A percentile compares a stretch with the other conserved stretches of the same genome.
phyloP scores from a whole-genome alignment of 768 basidiomycete species.

The Termitomyces sp. region DNA sequence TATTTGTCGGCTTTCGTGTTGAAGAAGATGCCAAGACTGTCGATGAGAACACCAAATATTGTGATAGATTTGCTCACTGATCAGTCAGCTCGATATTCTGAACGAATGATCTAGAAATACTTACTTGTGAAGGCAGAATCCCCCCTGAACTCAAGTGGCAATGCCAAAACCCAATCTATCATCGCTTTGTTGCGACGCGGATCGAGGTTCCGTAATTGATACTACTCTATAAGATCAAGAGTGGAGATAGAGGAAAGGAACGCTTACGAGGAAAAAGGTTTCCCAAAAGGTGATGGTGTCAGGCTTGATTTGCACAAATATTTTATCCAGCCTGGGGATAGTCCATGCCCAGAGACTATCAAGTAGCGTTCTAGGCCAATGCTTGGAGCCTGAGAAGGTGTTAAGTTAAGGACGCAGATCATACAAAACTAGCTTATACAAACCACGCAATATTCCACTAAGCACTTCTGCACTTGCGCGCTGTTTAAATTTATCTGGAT shows the following conservation, averaged over 20 bases:
- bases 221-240: conserved; percentile 24
- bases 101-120: conserved; percentile 19
- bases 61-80: conserved; percentile 76
- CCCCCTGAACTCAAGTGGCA: conserved; percentile 78
- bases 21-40: conserved; percentile 64
- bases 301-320: conserved; percentile 77
- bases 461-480: conserved; percentile 68
- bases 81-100: background rate
- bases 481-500: conserved; percentile 81
- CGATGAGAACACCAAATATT: conserved; percentile 63
- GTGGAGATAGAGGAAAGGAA: background rate
- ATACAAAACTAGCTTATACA: conserved; percentile 9
- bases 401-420: background rate
- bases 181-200: conserved; percentile 73
- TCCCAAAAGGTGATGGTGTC: conserved; percentile 83
- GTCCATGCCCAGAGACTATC: conserved; percentile 74
- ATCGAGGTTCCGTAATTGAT: conserved; percentile 65
- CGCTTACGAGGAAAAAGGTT: conserved; percentile 51
- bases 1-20: conserved; percentile 65
- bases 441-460: conserved; percentile 73
- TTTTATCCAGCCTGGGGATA: conserved; percentile 50
- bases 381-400: conserved; percentile 62
- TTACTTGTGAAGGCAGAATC: conserved; percentile 87
- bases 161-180: conserved; percentile 70
- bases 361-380: conserved; percentile 62